Evolutionary conservation across 495 filamentous ascomycete species (phyloP).

Genomic region (Aspergillus heteromorphus): DNA sequence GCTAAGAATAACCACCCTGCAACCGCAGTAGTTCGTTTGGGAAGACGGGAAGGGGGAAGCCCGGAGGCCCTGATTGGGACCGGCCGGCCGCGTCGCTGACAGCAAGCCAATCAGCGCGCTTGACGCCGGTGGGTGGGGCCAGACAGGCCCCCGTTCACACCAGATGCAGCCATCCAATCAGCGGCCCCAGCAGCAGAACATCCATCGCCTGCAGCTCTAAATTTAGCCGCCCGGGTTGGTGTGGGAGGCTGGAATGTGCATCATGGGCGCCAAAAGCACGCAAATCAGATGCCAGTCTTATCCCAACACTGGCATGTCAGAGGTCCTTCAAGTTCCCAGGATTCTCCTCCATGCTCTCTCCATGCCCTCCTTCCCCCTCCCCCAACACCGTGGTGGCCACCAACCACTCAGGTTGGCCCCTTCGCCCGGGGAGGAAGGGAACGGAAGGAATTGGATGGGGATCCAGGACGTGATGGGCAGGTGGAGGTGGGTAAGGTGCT

Average conservation of each 20-base stretch:
- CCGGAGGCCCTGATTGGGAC: slow-evolving; percentile 9
- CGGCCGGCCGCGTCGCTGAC: slow-evolving; percentile 19
- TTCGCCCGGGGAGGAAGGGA: slow-evolving; percentile 6
- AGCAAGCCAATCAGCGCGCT: slow-evolving; percentile 11
- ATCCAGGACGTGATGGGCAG: slow-evolving; percentile 2
- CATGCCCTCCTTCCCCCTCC: not conserved
- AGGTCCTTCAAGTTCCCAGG: not conserved
- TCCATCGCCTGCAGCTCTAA: slow-evolving; percentile 31
- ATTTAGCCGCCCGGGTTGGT: slow-evolving; percentile 38
- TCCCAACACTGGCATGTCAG: slow-evolving; percentile 16
- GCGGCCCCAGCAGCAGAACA: slow-evolving; percentile 6
- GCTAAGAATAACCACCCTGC: slow-evolving; percentile 16
- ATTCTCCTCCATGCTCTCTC: slow-evolving; percentile 2
- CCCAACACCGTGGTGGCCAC: not conserved
- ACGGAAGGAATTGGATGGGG: slow-evolving; percentile 2
- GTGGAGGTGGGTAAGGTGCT: slow-evolving; percentile 9
- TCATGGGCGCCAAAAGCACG: slow-evolving; percentile 35
- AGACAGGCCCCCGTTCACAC: slow-evolving; percentile 12
- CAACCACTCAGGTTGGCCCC: slow-evolving; percentile 7
- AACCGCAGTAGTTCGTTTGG: slow-evolving; percentile 16
- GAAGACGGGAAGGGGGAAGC: slow-evolving; percentile 13
- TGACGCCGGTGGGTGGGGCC: slow-evolving; percentile 2
- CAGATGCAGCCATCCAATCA: slow-evolving; percentile 16
- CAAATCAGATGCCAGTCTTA: slow-evolving; percentile 26
- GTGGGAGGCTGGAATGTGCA: slow-evolving; percentile 23